These are phyloP conservation scores for Simmondsia chinensis DNA, from an alignment of 148 eudicot species.

Conservation along the genomic window DNA sequence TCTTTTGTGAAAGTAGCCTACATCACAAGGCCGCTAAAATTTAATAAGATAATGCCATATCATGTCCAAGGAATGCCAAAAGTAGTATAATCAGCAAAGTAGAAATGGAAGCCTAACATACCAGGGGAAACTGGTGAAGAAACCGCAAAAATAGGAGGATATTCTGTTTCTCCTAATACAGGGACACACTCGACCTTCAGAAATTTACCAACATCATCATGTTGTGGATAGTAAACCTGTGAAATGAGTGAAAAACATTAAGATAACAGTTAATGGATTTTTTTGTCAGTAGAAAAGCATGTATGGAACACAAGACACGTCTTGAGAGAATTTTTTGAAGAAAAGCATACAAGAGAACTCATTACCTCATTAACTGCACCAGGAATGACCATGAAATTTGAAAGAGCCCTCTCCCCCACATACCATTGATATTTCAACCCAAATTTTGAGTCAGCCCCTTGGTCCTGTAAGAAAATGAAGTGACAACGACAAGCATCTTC, in stretches of 20 bases:
- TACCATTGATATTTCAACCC: constrained; percentile 87
- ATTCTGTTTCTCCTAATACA: constrained; percentile 51
- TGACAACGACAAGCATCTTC: constrained; percentile 94
- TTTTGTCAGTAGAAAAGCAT: too few relatives aligned
- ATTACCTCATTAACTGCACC: constrained; percentile 71
- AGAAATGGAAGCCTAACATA: constrained; percentile 14
- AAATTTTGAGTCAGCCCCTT: constrained; percentile 43
- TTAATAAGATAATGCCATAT: too few relatives aligned
- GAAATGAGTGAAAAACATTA: constrained; percentile 9
- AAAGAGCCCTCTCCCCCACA: constrained; percentile 62
- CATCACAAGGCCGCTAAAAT: too few relatives aligned
- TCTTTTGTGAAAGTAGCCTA: too few relatives aligned
- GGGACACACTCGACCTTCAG: constrained; percentile 91
- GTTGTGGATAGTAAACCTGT: constrained; percentile 79
- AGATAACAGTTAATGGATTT: too few relatives aligned
- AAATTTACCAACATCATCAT: constrained; percentile 52
- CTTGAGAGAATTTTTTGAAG: not conserved
- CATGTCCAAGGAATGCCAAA: not conserved
- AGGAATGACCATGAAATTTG: constrained; percentile 58
- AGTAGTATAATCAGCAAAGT: not conserved
- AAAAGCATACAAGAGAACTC: constrained; percentile 5
- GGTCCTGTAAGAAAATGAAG: constrained; percentile 62
- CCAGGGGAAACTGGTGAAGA: constrained; percentile 84
- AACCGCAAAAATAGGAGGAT: constrained; percentile 80
- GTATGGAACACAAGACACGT: too few relatives aligned